These are phyloP conservation scores for Sarocladium oryzae DNA, from an alignment of 2,329 filamentous ascomycete species.

Conservation along the genomic window DNA sequence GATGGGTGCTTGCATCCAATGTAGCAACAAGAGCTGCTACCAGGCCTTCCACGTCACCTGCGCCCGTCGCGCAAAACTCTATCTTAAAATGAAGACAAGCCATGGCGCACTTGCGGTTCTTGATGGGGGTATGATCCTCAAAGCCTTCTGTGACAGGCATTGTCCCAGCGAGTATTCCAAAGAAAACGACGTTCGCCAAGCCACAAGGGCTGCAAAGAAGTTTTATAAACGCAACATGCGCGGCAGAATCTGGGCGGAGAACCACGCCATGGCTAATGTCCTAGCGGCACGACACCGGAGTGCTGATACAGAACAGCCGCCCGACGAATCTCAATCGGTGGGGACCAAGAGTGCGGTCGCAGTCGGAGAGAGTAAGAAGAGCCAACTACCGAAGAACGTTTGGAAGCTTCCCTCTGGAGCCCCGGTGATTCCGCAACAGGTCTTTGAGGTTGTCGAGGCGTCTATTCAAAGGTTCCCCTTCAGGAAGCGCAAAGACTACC, in stretches of 20 bases:
- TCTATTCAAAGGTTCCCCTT: constrained; percentile 74
- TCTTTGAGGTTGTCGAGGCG: constrained; percentile 79
- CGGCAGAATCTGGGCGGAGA: constrained; percentile 86
- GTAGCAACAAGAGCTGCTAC: constrained; percentile 95
- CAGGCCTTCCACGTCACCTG: constrained; percentile 97
- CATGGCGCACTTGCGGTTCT: constrained; percentile 72
- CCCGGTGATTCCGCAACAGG: constrained; percentile 83
- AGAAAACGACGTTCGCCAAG: constrained; percentile 75
- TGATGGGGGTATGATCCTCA: constrained; percentile 73
- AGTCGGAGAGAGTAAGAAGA: constrained; percentile 65
- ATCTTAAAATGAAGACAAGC: constrained; percentile 92
- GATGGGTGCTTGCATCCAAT: constrained; percentile 98
- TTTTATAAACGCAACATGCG: constrained; percentile 90
- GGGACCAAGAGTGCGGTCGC: constrained; percentile 74
- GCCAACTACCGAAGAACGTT: constrained; percentile 28
- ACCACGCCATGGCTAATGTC: constrained; percentile 73
- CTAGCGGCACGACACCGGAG: constrained; percentile 67
- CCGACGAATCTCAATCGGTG: constrained; percentile 77
- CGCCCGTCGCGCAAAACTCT: constrained; percentile 78
- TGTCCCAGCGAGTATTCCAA: constrained; percentile 82
- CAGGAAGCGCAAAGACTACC: constrained; percentile 84
- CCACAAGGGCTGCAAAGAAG: constrained; percentile 75
- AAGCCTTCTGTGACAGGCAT: constrained; percentile 94
- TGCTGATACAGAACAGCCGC: constrained; percentile 59
- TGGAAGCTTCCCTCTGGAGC: constrained; percentile 95